Evolutionary conservation across 2,329 filamentous ascomycete genomes (phyloP), one percentile per base, ranked within the genome.

Genomic region (Cytospora piceae): DNA sequence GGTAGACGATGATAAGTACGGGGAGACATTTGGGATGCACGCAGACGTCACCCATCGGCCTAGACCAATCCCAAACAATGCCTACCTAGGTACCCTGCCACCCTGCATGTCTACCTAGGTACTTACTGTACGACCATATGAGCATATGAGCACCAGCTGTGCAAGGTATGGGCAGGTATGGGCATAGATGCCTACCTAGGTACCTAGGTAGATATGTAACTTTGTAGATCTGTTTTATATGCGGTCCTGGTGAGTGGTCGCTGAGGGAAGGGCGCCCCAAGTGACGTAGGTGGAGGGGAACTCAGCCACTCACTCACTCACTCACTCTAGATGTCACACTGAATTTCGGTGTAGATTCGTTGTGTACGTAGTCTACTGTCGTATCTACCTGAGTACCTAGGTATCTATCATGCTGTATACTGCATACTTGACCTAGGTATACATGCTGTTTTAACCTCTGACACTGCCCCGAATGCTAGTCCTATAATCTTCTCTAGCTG

Each of bases 251-350:
- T 29, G 39, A 51, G 17, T 51, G 24, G 46, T 56, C 52, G 39
- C 51, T 14, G 15, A 20, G 52, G 39, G 37, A 37, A 37, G 58
- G 8, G 39, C 32, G 22, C 22, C 49, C 7, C 42, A 15, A 42
- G 62, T 64, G 62, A 64, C 62, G 62, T 64, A 64, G 58, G 31
- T n/a, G 42, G 14, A 15, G 39, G 34, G 27, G 2, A 6, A 46
- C 55, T 57, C 61, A 58, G 61, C 54, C 32, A 31, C 31, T n/a
- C 31, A 42, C 31, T 29, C 62, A 58, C 42, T 22, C 42, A 8
- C 8, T n/a, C 42, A n/a, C 20, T 49, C n/a, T 8, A 39, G 37
- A 39, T 39, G 37, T 39, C 39, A 42, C 39, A 34, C 32, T 34
- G n/a, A n/a, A n/a, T n/a, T n/a, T n/a, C n/a, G n/a, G n/a, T n/a